A percentile compares a stretch with the other conserved stretches of the same genome.
These are phyloP conservation scores for Coleophoma cylindrospora DNA, from an alignment of 2,329 filamentous ascomycete genomes.

Conservation along the genomic window DNA sequence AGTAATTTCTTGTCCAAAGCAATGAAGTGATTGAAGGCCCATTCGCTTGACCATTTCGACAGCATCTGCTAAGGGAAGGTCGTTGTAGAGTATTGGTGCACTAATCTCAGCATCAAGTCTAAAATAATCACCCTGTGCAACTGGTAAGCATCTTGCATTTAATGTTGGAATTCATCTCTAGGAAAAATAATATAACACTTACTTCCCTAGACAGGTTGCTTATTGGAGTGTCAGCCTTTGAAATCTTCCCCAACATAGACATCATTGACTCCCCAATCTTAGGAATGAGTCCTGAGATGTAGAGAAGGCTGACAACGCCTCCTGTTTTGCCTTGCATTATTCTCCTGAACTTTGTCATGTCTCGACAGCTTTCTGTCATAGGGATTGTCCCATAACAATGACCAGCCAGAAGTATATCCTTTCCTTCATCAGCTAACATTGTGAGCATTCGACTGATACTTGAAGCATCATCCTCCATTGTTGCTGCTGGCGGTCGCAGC, in stretches of 20 bases:
- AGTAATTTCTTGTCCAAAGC: not conserved
- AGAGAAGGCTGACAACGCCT: constrained; percentile 3
- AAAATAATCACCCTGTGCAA: not conserved
- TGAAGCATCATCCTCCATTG: constrained; percentile 30
- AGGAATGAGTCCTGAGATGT: constrained; percentile 2
- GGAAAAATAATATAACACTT: not conserved
- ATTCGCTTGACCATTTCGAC: not conserved
- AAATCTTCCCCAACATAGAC: not conserved
- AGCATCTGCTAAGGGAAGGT: not conserved
- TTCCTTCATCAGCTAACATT: constrained; percentile 17
- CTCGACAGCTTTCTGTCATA: constrained; percentile 25
- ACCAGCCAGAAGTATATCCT: constrained; percentile 30
- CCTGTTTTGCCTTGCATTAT: constrained; percentile 25
- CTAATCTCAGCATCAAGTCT: not conserved
- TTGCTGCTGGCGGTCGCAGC: constrained; percentile 1
- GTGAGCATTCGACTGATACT: constrained; percentile 25
- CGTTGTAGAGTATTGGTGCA: not conserved
- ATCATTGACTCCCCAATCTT: not conserved
- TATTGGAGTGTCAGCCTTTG: not conserved
- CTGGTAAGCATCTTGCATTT: too few species aligned
- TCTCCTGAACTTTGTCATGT: constrained; percentile 27
- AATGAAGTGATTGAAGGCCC: not conserved
- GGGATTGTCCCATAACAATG: constrained; percentile 32
- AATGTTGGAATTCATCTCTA: not conserved
- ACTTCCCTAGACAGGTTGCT: not conserved